Conservation (phyloP, 352 stramenopile genomes). For the Pythium sp. region DNA sequence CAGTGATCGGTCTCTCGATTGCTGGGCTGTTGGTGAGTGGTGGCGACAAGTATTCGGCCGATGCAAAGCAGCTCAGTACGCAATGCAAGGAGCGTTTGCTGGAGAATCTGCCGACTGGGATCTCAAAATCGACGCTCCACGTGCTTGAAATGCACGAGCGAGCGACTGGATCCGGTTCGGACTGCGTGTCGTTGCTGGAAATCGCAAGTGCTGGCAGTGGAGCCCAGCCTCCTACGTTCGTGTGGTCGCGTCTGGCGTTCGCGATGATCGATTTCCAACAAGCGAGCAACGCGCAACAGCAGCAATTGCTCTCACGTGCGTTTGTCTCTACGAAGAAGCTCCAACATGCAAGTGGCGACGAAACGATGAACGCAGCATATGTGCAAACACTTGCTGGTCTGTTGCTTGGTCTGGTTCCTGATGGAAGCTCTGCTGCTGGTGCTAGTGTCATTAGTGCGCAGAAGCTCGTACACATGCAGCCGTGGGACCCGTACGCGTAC, state of each 20-base stretch:
- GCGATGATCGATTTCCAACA: conserved; percentile 35
- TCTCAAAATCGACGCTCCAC: conserved; percentile 19
- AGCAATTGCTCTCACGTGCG: conserved; percentile 1
- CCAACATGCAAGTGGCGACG: conserved; percentile 8
- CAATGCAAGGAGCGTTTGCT: conserved; percentile 35
- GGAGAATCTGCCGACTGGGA: neutral
- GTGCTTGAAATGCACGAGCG: conserved; percentile 47
- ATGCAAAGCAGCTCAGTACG: conserved; percentile 17
- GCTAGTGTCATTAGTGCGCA: conserved; percentile 17
- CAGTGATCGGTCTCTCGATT: conserved; percentile 36
- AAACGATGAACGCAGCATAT: conserved; percentile 30
- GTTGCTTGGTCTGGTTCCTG: conserved; percentile 27
- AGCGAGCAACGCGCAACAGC: conserved; percentile 5
- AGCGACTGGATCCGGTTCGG: conserved; percentile 18
- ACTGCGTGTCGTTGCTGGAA: conserved; percentile 27
- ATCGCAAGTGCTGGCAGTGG: conserved; percentile 21
- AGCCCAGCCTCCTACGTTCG: conserved; percentile 11
- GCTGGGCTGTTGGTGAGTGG: conserved; percentile 24
- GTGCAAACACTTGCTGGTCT: conserved; percentile 26
- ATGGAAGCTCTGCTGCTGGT: conserved; percentile 12
- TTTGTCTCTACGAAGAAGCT: neutral
- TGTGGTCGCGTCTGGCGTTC: conserved; percentile 31
- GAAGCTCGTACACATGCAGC: conserved; percentile 62
- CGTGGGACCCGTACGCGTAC: conserved; percentile 58
- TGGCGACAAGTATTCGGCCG: conserved; percentile 2